A percentile compares a stretch with the other conserved stretches of the same genome.
Conservation (phyloP, 2,329 filamentous ascomycete species). For the Diaporthe caulivora region DNA sequence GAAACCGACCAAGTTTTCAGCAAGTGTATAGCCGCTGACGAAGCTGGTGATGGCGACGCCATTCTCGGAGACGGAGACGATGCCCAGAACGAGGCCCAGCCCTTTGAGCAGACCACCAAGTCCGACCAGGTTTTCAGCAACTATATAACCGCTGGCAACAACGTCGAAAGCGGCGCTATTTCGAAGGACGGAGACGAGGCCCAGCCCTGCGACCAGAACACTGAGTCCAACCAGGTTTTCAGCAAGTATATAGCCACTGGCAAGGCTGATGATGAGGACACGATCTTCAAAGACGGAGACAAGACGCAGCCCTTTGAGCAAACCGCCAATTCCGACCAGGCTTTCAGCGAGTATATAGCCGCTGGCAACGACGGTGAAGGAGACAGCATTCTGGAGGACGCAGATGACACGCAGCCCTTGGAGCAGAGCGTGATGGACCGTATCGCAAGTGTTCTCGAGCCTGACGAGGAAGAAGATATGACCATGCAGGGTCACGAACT, state of each 20-base stretch:
- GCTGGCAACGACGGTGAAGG: not conserved
- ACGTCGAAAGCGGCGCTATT: too few species aligned
- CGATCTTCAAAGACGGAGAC: too few species aligned
- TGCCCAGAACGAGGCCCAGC: too few species aligned
- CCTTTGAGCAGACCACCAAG: not conserved
- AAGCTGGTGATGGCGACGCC: not conserved
- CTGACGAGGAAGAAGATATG: not conserved
- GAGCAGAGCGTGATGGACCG: not conserved
- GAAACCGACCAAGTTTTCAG: not conserved
- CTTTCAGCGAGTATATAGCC: not conserved
- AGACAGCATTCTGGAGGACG: not conserved
- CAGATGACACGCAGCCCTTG: conserved; percentile 1
- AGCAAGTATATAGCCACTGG: not conserved
- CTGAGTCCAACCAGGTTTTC: not conserved
- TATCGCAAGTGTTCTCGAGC: not conserved
- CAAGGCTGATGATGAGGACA: too few species aligned
- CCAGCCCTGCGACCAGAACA: not conserved
- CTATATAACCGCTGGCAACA: too few species aligned
- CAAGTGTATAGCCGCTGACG: not conserved
- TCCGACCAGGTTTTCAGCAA: not conserved
- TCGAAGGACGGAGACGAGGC: too few species aligned
- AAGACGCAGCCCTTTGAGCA: too few species aligned
- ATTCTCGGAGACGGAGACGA: not conserved
- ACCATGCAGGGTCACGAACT: not conserved
- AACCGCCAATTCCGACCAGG: not conserved